Conservation (phyloP, 805 yeast species). For the Teunomyces kruisii region DNA sequence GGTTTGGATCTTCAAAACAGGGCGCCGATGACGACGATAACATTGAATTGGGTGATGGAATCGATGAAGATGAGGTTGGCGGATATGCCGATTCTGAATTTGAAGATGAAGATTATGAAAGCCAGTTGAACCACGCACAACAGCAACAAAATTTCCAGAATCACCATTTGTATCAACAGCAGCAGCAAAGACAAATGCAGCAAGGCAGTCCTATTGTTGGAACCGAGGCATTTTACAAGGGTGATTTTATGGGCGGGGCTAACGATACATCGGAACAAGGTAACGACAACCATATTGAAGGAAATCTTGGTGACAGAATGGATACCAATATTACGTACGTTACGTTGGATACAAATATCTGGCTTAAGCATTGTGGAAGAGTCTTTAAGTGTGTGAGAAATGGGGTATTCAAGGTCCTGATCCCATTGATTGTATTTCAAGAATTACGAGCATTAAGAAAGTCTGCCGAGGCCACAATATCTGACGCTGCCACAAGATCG, state of each 20-base stretch:
- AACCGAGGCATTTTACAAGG: constrained; percentile 24
- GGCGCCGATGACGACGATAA: constrained; percentile 12
- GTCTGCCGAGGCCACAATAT: constrained; percentile 68
- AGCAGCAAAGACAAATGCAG: constrained; percentile 16
- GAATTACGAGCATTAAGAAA: constrained; percentile 70
- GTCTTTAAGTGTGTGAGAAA: constrained; percentile 66
- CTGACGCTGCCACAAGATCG: constrained; percentile 80
- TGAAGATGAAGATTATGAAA: constrained; percentile 29
- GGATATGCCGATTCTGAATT: constrained; percentile 28
- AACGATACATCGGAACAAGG: constrained; percentile 16
- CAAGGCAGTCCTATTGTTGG: constrained; percentile 10
- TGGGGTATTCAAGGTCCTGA: constrained; percentile 56
- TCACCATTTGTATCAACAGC: constrained; percentile 17
- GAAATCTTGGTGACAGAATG: constrained; percentile 57
- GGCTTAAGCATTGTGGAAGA: constrained; percentile 80
- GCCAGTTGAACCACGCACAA: constrained; percentile 6
- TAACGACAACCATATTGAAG: constrained; percentile 26
- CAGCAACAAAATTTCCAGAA: constrained; percentile 11
- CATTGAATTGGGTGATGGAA: constrained; percentile 21
- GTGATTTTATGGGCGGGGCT: constrained; percentile 17
- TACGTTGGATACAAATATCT: constrained; percentile 73
- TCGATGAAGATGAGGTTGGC: constrained; percentile 24
- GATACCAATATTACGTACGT: constrained; percentile 57
- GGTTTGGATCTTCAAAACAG: constrained; percentile 18
- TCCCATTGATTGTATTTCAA: constrained; percentile 76